Conservation (phyloP, 2,329 filamentous ascomycete genomes). For the Penicillium verrucosum region DNA sequence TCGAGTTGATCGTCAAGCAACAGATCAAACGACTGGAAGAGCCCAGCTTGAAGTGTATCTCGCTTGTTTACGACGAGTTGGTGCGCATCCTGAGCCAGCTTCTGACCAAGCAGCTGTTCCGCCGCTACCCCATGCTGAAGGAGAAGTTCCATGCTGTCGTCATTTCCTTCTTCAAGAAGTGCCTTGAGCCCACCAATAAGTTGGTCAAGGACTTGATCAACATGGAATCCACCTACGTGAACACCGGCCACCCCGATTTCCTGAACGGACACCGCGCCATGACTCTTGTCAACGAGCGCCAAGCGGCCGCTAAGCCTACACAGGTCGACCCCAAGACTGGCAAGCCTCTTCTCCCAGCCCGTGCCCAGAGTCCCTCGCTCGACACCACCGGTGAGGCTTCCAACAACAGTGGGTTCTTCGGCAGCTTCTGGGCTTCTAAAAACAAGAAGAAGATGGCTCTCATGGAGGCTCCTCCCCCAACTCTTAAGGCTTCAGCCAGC, state of each 20-base stretch:
- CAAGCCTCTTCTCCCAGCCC: slow-evolving; percentile 83
- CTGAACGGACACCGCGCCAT: slow-evolving; percentile 93
- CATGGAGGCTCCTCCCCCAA: slow-evolving; percentile 93
- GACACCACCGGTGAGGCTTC: slow-evolving; percentile 53
- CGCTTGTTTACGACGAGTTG: slow-evolving; percentile 93
- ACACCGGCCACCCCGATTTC: slow-evolving; percentile 97
- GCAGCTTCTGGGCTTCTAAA: slow-evolving; percentile 97
- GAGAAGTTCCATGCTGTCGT: slow-evolving; percentile 95
- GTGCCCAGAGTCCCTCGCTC: slow-evolving; percentile 72
- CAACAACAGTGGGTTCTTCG: slow-evolving; percentile 82
- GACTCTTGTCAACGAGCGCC: slow-evolving; percentile 94
- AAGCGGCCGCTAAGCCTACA: slow-evolving; percentile 74
- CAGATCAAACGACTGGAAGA: slow-evolving; percentile 97
- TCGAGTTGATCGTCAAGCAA: slow-evolving; percentile 97
- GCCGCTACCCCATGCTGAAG: slow-evolving; percentile 89
- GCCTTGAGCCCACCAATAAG: slow-evolving; percentile 98
- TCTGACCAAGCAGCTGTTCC: slow-evolving; percentile 82
- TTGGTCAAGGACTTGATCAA: slow-evolving; percentile 85
- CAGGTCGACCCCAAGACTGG: slow-evolving; percentile 98
- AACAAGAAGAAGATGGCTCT: slow-evolving; percentile 99
- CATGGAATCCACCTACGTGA: slow-evolving; percentile 98
- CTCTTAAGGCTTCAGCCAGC: slow-evolving; percentile 88
- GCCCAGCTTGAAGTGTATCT: slow-evolving; percentile 94
- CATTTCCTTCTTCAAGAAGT: slow-evolving; percentile 94
- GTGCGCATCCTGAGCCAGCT: slow-evolving; percentile 92